A percentile compares a stretch with the other conserved stretches of the same genome.
These are phyloP conservation scores for Poa pratensis DNA, from an alignment of 176 grass and related monocot species.

Conservation along the genomic window DNA sequence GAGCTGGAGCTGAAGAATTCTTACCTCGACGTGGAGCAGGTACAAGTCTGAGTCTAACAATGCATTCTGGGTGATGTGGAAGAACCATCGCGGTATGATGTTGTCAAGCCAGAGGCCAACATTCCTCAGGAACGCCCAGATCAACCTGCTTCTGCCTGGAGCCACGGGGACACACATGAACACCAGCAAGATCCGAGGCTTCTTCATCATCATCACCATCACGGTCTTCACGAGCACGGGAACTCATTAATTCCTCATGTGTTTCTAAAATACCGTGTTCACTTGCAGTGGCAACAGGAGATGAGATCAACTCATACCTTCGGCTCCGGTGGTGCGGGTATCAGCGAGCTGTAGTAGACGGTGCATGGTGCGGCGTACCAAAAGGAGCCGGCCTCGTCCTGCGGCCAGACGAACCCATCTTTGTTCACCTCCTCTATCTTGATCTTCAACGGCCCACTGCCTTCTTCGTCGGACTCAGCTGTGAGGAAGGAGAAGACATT, in stretches of 20 bases:
- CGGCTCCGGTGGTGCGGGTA: neutral
- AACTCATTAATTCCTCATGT: neutral
- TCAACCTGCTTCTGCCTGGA: slow-evolving; percentile 52
- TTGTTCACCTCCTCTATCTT: slow-evolving; percentile 52
- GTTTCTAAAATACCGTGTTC: no score
- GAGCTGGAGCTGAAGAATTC: neutral
- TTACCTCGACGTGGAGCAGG: slow-evolving; percentile 80
- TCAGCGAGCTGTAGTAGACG: slow-evolving; percentile 26
- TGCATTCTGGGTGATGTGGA: slow-evolving; percentile 55
- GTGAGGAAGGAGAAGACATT: slow-evolving; percentile 52
- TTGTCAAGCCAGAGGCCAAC: slow-evolving; percentile 44
- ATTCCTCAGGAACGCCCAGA: slow-evolving; percentile 62
- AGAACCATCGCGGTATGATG: slow-evolving; percentile 63
- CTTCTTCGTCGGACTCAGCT: slow-evolving; percentile 66
- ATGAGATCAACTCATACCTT: no score
- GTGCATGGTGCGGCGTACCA: slow-evolving; percentile 64
- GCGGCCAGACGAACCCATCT: slow-evolving; percentile 48
- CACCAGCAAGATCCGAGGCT: slow-evolving; percentile 48
- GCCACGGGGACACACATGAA: slow-evolving; percentile 67
- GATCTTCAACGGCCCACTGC: slow-evolving; percentile 61
- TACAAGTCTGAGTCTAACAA: slow-evolving; percentile 82
- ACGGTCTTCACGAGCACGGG: slow-evolving; percentile 13
- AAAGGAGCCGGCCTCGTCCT: slow-evolving; percentile 40
- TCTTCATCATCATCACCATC: no score
- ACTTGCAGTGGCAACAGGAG: no score